These are phyloP conservation scores for Acanthamoeba castellanii DNA, from an alignment of 208 protist species.

Conservation along the genomic window DNA sequence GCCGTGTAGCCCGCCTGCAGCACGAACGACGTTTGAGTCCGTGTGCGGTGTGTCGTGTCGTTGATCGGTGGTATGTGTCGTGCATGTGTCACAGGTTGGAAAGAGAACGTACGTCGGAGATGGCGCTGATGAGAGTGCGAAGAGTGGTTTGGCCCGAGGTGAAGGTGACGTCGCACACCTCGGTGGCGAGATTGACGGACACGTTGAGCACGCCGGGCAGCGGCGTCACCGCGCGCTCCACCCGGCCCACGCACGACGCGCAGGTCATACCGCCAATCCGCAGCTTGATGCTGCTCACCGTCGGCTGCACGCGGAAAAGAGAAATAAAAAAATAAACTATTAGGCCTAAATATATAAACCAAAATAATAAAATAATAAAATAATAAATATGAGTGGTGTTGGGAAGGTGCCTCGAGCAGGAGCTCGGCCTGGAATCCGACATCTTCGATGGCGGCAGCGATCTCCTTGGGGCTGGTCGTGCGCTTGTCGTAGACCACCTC, in stretches of 20 bases:
- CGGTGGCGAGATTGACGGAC: conserved; percentile 22
- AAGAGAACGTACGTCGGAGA: neutral
- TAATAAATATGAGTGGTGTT: neutral
- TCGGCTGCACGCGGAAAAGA: neutral
- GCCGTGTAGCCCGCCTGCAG: conserved; percentile 22
- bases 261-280: conserved; percentile 43
- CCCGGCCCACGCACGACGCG: conserved; percentile 16
- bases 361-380: neutral
- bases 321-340: neutral
- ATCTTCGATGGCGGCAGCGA: conserved; percentile 52
- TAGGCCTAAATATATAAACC: neutral
- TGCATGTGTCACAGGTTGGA: no score
- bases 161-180: conserved; percentile 39
- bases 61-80: no score
- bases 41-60: neutral
- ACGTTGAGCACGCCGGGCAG: conserved; percentile 3
- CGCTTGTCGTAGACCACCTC: conserved; percentile 26
- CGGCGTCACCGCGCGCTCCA: neutral
- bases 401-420: neutral
- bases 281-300: conserved; percentile 24
- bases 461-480: neutral
- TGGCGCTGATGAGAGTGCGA: neutral
- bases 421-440: conserved; percentile 46
- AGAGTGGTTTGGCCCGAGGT: neutral
- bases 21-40: neutral